Evolutionary conservation across 129 eudicot genomes (phyloP), one percentile per base, ranked within the genome.

Genomic region (Tagetes patula): DNA sequence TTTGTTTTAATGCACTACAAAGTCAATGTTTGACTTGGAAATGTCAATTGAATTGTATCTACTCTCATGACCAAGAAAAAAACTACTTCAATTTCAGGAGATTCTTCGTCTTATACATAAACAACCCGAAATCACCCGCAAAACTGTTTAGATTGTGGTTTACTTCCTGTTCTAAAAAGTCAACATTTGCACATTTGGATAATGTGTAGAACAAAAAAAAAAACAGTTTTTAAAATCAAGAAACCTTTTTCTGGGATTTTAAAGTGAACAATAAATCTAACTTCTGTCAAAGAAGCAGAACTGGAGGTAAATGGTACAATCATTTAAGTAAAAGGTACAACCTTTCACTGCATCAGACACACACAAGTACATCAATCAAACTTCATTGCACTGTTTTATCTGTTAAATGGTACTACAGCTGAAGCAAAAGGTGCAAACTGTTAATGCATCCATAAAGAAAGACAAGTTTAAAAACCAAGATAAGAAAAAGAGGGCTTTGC

Each of bases 341-440:
- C 75, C 64, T 52, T 50, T 12, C 34, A 9, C 41, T 20, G 3
- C 37, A 3, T 2, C 31, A 40, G 32, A 41, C 33, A 58, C 34
- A 43, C 59, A 58, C 3, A 55, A 34, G 30, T 12, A 13, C 77
- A 73, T 6, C 47, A 62, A 43, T 14, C 58, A 5, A 6, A 2
- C 40, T 52, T 70, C 40, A 41, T 65, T 34, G n/a, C 34, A 36
- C 61, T 49, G 62, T 8, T 55, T 30, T 55, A 55, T 55, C 3
- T 10, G 6, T 34, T 32, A 60, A 60, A 60, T 39, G 77, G 48
- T 75, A 67, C 67, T 12, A 64, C 72, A 39, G 37, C 4, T 64
- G 13, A 63, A 74, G 71, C 52, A 39, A 34, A 73, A 65, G 55
- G 73, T 75, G 40, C 73, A 70, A 77, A 10, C 54, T 68, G 58